phyloP scores from a whole-genome alignment of 495 filamentous ascomycete species.

The Neurospora sp. region DNA sequence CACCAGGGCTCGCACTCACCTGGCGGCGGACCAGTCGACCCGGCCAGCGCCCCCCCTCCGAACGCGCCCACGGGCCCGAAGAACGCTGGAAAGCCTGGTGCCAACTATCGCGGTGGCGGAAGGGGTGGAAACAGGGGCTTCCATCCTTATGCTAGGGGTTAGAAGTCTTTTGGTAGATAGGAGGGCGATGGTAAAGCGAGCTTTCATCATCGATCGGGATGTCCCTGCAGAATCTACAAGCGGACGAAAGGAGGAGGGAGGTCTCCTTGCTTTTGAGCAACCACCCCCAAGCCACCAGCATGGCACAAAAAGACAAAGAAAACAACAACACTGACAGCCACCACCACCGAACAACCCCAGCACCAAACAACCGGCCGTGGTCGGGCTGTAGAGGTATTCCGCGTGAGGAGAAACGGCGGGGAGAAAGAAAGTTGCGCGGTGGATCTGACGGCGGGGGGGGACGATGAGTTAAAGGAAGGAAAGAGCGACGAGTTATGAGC shows the following conservation, averaged over 20 bases:
- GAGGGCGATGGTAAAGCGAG: not conserved
- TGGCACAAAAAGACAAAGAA: not conserved
- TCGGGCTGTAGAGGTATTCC: not conserved
- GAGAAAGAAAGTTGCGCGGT: not conserved
- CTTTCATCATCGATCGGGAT: not conserved
- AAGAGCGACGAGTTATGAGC: not conserved
- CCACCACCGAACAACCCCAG: not conserved
- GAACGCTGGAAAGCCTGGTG: conserved; percentile 87
- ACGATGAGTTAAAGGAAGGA: not conserved
- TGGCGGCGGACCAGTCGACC: conserved; percentile 20
- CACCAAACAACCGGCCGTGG: not conserved
- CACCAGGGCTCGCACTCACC: conserved; percentile 16
- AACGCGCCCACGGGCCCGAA: conserved; percentile 95
- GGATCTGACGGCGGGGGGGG: not conserved
- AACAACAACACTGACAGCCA: not conserved
- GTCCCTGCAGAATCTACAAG: not conserved
- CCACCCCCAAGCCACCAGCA: not conserved
- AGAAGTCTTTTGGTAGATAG: not conserved
- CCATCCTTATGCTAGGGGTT: conserved; percentile 60
- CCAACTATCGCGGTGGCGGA: conserved; percentile 93
- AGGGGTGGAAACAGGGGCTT: conserved; percentile 64
- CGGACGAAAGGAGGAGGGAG: not conserved
- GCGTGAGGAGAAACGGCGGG: not conserved
- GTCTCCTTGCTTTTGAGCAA: not conserved
- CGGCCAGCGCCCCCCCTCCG: conserved; percentile 62